Conservation (phyloP, 305 asterid species). For the Solanum hybrid region DNA sequence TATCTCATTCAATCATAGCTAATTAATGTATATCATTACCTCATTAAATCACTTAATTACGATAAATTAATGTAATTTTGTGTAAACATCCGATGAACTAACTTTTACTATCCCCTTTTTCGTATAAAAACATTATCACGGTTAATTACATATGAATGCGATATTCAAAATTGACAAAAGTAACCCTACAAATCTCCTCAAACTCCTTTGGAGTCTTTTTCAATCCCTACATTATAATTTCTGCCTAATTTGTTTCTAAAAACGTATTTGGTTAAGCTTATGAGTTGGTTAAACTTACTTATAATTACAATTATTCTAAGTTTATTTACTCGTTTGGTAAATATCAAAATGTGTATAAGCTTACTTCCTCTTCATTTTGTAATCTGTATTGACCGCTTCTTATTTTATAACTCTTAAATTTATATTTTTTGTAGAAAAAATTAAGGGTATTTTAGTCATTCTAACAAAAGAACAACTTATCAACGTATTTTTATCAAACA, state of each 20-base stretch:
- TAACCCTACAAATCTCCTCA: background rate
- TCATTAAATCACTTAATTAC: background rate
- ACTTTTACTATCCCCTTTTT: too few species aligned
- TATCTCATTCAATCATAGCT: background rate
- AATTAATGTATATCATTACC: background rate
- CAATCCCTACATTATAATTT: background rate
- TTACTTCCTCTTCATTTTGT: background rate
- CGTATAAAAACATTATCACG: too few species aligned
- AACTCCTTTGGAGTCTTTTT: background rate
- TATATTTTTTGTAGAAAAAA: too few species aligned
- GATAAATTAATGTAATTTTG: background rate
- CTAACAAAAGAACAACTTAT: background rate
- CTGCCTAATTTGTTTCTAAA: background rate
- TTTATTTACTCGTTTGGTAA: background rate
- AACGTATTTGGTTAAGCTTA: background rate
- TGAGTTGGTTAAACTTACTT: too few species aligned
- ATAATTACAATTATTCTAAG: accelerated
- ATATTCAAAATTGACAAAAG: background rate
- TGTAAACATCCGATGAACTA: accelerated
- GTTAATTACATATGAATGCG: background rate
- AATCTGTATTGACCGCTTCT: too few species aligned
- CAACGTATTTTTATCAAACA: background rate
- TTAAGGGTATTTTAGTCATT: background rate
- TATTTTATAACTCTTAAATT: background rate
- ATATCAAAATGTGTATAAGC: background rate